phyloP scores from a whole-genome alignment of 805 yeast genomes.

The Wickerhamomyces subpelliculosus region DNA sequence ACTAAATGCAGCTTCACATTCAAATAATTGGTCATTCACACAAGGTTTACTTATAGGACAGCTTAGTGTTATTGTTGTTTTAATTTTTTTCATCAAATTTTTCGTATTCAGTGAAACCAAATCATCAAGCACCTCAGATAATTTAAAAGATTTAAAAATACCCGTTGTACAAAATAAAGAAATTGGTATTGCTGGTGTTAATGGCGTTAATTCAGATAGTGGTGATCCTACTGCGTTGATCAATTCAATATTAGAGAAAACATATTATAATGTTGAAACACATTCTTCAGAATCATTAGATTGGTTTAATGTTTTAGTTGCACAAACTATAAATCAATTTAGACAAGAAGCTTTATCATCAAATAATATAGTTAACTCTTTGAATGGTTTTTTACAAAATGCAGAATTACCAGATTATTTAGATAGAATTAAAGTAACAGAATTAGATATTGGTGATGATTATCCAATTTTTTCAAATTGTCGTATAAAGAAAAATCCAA shows the following conservation, averaged over 20 bases:
- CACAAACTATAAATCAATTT: constrained; percentile 81
- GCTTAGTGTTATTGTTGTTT: constrained; percentile 56
- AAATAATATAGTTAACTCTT: constrained; percentile 76
- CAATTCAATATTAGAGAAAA: constrained; percentile 69
- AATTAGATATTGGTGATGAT: constrained; percentile 89
- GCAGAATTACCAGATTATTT: constrained; percentile 74
- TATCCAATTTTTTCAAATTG: constrained; percentile 95
- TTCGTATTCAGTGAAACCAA: constrained; percentile 66
- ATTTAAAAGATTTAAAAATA: constrained; percentile 17
- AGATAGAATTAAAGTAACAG: constrained; percentile 72
- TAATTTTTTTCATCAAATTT: constrained; percentile 62
- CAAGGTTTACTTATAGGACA: constrained; percentile 75
- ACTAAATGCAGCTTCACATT: constrained; percentile 12
- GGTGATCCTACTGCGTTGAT: constrained; percentile 18
- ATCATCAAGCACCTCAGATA: constrained; percentile 19
- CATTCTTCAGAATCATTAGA: constrained; percentile 90
- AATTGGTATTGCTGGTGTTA: constrained; percentile 1
- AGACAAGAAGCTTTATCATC: constrained; percentile 83
- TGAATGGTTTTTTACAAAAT: constrained; percentile 54
- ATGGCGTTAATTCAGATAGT: constrained; percentile 12
- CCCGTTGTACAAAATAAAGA: constrained; percentile 20
- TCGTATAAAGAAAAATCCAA: constrained; percentile 57
- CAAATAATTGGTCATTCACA: constrained; percentile 56
- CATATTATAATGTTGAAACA: constrained; percentile 82
- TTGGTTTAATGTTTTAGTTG: constrained; percentile 93